phyloP scores from a whole-genome alignment of 2,329 filamentous ascomycete genomes.

The Thielaviopsis populi region DNA sequence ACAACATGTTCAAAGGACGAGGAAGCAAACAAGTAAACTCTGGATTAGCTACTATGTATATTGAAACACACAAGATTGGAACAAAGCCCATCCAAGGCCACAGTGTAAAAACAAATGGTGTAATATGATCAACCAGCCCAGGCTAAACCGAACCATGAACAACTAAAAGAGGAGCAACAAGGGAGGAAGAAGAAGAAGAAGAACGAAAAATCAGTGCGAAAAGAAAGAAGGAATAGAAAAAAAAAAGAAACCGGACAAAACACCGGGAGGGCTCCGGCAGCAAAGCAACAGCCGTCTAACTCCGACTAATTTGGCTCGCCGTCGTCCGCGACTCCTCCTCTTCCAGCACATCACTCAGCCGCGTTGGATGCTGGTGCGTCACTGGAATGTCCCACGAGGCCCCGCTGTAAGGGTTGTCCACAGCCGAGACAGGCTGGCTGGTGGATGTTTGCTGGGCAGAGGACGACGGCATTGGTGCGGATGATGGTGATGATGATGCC shows the following conservation, averaged over 20 bases:
- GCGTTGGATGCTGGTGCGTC: conserved; percentile 72
- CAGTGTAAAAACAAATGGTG: conserved; percentile 1
- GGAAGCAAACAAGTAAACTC: not conserved
- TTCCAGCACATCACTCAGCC: conserved; percentile 75
- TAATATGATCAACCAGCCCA: conserved; percentile 5
- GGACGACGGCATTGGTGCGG: not conserved
- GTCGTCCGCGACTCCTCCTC: conserved; percentile 67
- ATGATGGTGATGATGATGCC: conserved; percentile 21
- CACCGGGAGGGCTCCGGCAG: not conserved
- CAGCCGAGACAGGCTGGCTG: not conserved
- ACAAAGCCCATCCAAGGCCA: not conserved
- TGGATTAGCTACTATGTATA: conserved; percentile 1
- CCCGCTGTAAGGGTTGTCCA: conserved; percentile 42
- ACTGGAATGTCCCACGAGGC: conserved; percentile 63
- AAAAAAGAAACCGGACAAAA: not conserved
- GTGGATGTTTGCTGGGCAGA: not conserved
- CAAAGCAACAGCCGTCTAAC: conserved; percentile 1
- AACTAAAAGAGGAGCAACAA: not conserved
- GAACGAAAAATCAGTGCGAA: not conserved
- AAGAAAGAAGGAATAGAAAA: not conserved
- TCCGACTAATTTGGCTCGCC: conserved; percentile 45
- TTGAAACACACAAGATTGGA: conserved; percentile 2
- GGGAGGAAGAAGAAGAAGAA: not conserved
- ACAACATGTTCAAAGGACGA: not conserved
- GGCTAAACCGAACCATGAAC: conserved; percentile 3